A percentile compares a stretch with the other conserved stretches of the same genome.
Evolutionary conservation across 345 rosid genomes (phyloP).

Genomic region (Toxicodendron radicans): DNA sequence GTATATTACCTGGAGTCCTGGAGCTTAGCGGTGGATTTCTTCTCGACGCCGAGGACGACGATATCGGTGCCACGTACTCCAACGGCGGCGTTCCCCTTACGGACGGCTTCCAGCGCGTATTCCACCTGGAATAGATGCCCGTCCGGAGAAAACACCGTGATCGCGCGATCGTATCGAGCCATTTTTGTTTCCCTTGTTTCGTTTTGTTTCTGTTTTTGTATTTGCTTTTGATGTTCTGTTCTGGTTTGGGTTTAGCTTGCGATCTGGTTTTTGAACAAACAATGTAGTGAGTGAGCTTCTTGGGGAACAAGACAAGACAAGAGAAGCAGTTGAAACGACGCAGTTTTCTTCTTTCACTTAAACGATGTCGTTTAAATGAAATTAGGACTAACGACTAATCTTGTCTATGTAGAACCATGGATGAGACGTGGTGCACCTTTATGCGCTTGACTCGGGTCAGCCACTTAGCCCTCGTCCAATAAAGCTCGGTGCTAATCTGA

Average conservation of each 20-base stretch:
- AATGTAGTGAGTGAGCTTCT: background rate
- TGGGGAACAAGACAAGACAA: constrained; percentile 17
- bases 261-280: background rate
- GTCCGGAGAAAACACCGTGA: constrained; percentile 90
- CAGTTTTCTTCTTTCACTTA: background rate
- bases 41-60: constrained; percentile 92
- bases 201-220: background rate
- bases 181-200: constrained; percentile 25
- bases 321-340: background rate
- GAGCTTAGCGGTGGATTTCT: constrained; percentile 90
- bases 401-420: no score
- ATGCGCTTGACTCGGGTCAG: no score
- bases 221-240: background rate
- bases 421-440: no score
- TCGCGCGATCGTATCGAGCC: constrained; percentile 95
- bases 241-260: background rate
- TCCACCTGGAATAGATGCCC: constrained; percentile 92
- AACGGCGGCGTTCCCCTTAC: constrained; percentile 97
- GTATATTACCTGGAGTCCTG: constrained; percentile 71
- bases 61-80: constrained; percentile 85
- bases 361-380: background rate
- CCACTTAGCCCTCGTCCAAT: no score
- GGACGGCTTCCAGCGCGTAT: constrained; percentile 97
- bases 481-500: no score
- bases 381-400: no score